These are phyloP conservation scores for Globisporangium megalacanthum DNA, from an alignment of 352 stramenopile genomes.

Conservation along the genomic window DNA sequence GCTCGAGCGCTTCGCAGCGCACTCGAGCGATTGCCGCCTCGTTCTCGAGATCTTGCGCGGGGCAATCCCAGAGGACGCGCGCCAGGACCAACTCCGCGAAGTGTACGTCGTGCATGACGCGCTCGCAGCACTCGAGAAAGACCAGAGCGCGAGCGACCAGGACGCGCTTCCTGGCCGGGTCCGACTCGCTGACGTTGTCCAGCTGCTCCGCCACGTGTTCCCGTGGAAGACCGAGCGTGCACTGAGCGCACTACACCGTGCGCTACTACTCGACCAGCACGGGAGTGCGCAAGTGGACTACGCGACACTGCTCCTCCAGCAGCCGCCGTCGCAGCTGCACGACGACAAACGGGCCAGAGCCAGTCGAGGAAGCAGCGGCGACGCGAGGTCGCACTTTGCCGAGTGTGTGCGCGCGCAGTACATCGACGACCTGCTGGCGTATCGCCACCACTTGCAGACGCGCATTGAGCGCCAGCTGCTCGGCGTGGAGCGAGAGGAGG, in stretches of 20 bases:
- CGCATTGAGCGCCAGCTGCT: constrained; percentile 23
- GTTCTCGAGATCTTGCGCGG: constrained; percentile 46
- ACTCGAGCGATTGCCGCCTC: constrained; percentile 44
- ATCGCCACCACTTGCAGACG: constrained; percentile 33
- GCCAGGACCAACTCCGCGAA: constrained; percentile 35
- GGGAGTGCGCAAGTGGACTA: constrained; percentile 39
- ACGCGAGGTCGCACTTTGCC: constrained; percentile 19
- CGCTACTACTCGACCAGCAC: constrained; percentile 37
- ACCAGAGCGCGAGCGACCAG: constrained; percentile 23
- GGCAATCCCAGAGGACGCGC: constrained; percentile 41
- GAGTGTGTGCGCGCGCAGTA: constrained; percentile 52
- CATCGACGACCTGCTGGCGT: constrained; percentile 55
- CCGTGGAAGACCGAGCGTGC: constrained; percentile 54
- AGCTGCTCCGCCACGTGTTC: constrained; percentile 38
- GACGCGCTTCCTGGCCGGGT: constrained; percentile 21
- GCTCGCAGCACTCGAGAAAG: constrained; percentile 39
- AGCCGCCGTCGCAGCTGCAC: constrained; percentile 1
- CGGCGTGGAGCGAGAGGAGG: not conserved
- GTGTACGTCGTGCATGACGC: constrained; percentile 42
- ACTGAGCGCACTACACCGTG: constrained; percentile 35
- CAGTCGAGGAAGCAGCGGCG: not conserved
- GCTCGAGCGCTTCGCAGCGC: constrained; percentile 31
- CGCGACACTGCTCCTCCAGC: constrained; percentile 27
- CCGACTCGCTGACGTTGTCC: constrained; percentile 37
- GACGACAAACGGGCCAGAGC: constrained; percentile 10